Evolutionary conservation across 345 rosid genomes (phyloP).

Genomic region (Murraya paniculata): DNA sequence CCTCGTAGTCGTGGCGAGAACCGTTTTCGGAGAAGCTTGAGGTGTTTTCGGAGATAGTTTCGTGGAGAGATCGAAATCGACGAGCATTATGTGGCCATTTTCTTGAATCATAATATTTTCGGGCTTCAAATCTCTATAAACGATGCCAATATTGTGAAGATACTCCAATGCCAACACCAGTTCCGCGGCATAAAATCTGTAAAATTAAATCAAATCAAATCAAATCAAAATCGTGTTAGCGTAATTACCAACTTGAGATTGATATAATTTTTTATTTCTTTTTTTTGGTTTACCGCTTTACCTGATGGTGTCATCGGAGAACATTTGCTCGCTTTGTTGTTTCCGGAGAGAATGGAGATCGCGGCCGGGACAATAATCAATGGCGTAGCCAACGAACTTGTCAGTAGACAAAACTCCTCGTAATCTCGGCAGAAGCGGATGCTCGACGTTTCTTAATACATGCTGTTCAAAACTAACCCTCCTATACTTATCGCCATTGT

Average conservation of each 20-base stretch:
- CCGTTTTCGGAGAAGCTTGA: constrained; percentile 16
- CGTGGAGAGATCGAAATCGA: constrained; percentile 90
- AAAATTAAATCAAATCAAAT: background rate
- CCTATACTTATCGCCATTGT: constrained; percentile 36
- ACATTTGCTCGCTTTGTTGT: constrained; percentile 75
- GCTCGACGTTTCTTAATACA: constrained; percentile 54
- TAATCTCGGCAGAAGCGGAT: constrained; percentile 75
- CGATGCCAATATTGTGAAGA: constrained; percentile 69
- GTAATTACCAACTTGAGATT: background rate
- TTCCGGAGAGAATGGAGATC: constrained; percentile 53
- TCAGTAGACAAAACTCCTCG: constrained; percentile 66
- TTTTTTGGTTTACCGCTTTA: background rate
- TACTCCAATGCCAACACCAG: constrained; percentile 74
- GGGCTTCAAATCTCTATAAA: constrained; percentile 83
- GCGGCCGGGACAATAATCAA: constrained; percentile 85
- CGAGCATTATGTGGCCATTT: constrained; percentile 85
- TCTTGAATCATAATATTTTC: constrained; percentile 85
- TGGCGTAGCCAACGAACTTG: constrained; percentile 73
- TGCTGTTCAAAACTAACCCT: constrained; percentile 67
- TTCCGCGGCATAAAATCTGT: constrained; percentile 91
- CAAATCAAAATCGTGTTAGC: background rate
- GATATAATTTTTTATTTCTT: background rate
- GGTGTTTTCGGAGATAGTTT: constrained; percentile 48
- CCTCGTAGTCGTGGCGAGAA: background rate
- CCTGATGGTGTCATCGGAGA: constrained; percentile 73